Conservation (phyloP, 1,284 basidiomycete species). For the Baeospora myosura region DNA sequence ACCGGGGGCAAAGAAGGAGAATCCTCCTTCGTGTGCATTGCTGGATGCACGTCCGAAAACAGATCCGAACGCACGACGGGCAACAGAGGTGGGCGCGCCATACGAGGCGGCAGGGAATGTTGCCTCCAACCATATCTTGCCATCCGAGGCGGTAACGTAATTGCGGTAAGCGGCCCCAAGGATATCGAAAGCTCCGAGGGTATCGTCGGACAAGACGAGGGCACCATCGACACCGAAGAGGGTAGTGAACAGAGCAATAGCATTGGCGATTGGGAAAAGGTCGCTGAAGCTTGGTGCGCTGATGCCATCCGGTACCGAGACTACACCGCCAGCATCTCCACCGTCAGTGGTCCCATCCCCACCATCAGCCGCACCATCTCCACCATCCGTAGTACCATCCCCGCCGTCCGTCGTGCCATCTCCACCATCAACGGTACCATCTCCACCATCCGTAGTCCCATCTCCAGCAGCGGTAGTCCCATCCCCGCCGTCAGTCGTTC, state of each 20-base stretch:
- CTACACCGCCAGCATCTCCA: no score
- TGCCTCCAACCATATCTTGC: constrained; percentile 42
- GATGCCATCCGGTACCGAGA: no score
- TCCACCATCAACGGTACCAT: no score
- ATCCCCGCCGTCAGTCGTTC: no score
- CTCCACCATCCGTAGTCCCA: no score
- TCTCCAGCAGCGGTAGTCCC: no score
- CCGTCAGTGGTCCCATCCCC: no score
- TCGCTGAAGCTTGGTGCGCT: no score
- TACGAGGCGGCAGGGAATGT: constrained; percentile 52
- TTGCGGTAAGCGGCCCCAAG: constrained; percentile 30
- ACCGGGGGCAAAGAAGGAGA: constrained; percentile 39
- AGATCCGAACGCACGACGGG: constrained; percentile 60
- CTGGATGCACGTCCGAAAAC: no score
- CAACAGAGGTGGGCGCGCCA: constrained; percentile 42
- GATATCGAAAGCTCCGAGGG: constrained; percentile 34
- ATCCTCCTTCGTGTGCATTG: constrained; percentile 36
- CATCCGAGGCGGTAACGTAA: constrained; percentile 38
- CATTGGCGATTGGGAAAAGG: constrained; percentile 41
- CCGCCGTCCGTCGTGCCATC: no score
- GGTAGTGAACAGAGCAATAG: constrained; percentile 38
- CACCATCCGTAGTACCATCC: no score
- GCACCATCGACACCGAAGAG: constrained; percentile 27
- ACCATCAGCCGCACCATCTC: no score
- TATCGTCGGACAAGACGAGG: constrained; percentile 34